These are phyloP conservation scores for Leccinum pellstonianum DNA, from an alignment of 768 basidiomycete genomes.

Conservation along the genomic window DNA sequence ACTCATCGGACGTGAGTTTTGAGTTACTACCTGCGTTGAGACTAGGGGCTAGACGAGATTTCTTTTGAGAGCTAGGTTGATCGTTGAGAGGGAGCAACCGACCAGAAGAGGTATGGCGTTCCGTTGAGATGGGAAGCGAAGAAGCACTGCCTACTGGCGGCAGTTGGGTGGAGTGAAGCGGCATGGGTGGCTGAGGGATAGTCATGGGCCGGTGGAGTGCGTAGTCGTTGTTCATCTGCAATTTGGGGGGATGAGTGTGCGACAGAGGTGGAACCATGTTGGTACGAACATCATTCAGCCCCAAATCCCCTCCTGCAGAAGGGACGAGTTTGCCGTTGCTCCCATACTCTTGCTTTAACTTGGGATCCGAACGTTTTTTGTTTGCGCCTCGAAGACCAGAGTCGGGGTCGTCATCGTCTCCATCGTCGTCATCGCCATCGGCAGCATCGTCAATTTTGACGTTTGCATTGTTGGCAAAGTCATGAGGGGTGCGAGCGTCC, in stretches of 20 bases:
- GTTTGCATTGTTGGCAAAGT: slow-evolving; percentile 42
- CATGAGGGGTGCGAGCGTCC: slow-evolving; percentile 48
- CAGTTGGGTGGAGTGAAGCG: slow-evolving; percentile 29
- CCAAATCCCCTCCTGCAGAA: slow-evolving; percentile 18
- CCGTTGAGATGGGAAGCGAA: slow-evolving; percentile 35
- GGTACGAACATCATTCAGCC: slow-evolving; percentile 27
- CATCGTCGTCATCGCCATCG: slow-evolving; percentile 41
- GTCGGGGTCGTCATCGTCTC: slow-evolving; percentile 33
- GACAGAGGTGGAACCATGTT: not conserved
- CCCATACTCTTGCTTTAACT: slow-evolving; percentile 31
- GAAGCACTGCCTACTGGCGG: slow-evolving; percentile 19
- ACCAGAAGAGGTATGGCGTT: slow-evolving; percentile 34
- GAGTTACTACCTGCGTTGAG: slow-evolving; percentile 20
- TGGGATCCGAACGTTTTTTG: slow-evolving; percentile 28
- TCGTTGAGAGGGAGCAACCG: slow-evolving; percentile 29
- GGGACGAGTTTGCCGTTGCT: slow-evolving; percentile 21
- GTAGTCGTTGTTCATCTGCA: slow-evolving; percentile 29
- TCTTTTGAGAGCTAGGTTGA: slow-evolving; percentile 29
- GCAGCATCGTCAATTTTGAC: slow-evolving; percentile 37
- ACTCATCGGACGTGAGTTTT: slow-evolving; percentile 31
- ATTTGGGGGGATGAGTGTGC: slow-evolving; percentile 3
- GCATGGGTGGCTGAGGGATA: slow-evolving; percentile 35
- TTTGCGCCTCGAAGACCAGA: slow-evolving; percentile 16
- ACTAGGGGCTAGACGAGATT: slow-evolving; percentile 30
- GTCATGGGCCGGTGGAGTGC: slow-evolving; percentile 30